Evolutionary conservation across 805 yeast genomes (phyloP), one percentile per base, ranked within the genome.

Genomic region (Kregervanrija fluxuum): DNA sequence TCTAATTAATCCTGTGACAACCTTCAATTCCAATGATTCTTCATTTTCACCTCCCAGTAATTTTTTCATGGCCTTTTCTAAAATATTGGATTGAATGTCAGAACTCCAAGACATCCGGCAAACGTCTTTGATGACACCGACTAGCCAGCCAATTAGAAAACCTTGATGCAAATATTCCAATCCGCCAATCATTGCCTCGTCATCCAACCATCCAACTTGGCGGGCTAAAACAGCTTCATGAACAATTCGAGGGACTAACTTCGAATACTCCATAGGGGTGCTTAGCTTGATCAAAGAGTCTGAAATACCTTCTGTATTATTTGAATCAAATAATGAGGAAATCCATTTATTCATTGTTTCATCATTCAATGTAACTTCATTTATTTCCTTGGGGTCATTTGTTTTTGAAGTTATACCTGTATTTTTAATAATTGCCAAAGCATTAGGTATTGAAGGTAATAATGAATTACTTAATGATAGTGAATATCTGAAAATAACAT

Each of bases 91-190:
- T 15, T 38, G 33, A 6, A 42, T 44, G 30, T 47, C 47, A 32
- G 43, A 44, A 2, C 41, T 8, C 60, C 62, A 54, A 14, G 52
- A 42, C 33, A 43, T 40, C 28, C 47, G 46, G 9, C 53, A 45
- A 17, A 60, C 15, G n/a, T 43, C 49, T 33, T 51, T 50, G 16
- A 59, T 38, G 2, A 80, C 73, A n/a, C 77, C 75, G 5, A 76
- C 64, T 32, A 80, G 56, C 11, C 82, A 74, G 8, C 75, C 68
- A 1, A 85, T 68, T 51, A 91, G 68, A 50, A 86, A 85, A 2
- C 87, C 84, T 55, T 90, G 96, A 38, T 85, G 69, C 52, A 91
- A 84, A 55, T 90, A 88, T 55, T 90, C 97, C 33, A 91, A 68
- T 0, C 96, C 97, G 45, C 85, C 85, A 40, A 71, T 73, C 35